Percentiles rank a stretch among this genome's conserved stretches.
Evolutionary conservation across 345 rosid species (phyloP).

Genomic region (Eutrema heterophyllum): DNA sequence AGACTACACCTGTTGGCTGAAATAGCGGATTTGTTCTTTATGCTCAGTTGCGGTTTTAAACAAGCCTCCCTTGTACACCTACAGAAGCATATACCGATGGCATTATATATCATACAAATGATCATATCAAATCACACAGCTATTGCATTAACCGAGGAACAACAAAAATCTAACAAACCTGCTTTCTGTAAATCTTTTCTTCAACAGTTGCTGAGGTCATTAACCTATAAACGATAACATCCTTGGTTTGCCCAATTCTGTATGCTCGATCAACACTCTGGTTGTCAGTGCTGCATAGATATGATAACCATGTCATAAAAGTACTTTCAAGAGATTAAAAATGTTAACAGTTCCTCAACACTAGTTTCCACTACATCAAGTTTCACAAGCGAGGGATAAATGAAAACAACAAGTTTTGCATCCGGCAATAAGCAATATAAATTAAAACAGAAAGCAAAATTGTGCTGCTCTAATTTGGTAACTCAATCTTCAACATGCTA

Average conservation of each 20-base stretch:
- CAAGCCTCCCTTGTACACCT: slow-evolving; percentile 94
- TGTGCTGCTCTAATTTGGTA: background rate
- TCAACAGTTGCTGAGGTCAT: slow-evolving; percentile 98
- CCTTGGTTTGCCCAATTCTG: slow-evolving; percentile 93
- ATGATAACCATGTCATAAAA: background rate
- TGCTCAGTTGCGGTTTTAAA: slow-evolving; percentile 95
- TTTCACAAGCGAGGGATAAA: background rate
- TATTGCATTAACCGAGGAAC: background rate
- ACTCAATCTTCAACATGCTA: background rate
- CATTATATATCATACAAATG: background rate
- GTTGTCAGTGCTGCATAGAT: slow-evolving; percentile 73
- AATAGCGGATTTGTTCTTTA: slow-evolving; percentile 94
- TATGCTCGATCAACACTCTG: slow-evolving; percentile 99
- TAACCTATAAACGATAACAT: slow-evolving; percentile 84
- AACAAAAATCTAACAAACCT: slow-evolving; percentile 41
- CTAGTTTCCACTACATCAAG: background rate
- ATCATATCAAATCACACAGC: slow-evolving; percentile 11
- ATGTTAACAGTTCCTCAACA: background rate
- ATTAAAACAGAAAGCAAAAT: background rate
- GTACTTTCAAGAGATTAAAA: background rate
- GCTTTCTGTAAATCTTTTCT: slow-evolving; percentile 96
- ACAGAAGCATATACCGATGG: background rate
- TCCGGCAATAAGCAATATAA: background rate
- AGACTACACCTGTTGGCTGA: slow-evolving; percentile 74
- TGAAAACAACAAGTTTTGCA: background rate